Percentiles rank a stretch among this genome's conserved stretches.
phyloP scores from a whole-genome alignment of 306 rosid species.

The Cucurbita argyrosperma region DNA sequence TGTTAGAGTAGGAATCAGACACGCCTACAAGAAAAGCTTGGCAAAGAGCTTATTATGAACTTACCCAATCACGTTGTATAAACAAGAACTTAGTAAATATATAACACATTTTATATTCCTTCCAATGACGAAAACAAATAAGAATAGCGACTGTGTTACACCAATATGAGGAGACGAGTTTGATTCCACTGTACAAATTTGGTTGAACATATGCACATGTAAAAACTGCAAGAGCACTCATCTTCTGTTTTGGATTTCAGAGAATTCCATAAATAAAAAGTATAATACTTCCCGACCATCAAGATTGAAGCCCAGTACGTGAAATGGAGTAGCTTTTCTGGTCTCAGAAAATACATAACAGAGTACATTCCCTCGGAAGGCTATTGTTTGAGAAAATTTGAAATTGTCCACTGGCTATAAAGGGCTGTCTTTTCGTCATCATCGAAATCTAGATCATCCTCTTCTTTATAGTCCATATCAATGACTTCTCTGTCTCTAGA shows the following conservation, averaged over 20 bases:
- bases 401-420: conserved; percentile 33
- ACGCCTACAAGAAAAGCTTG: background rate
- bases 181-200: background rate
- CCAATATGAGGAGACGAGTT: background rate
- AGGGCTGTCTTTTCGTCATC: conserved; percentile 47
- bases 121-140: background rate
- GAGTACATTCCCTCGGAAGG: background rate
- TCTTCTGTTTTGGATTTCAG: background rate
- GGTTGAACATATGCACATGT: background rate
- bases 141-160: background rate
- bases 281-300: background rate
- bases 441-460: conserved; percentile 27
- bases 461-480: conserved; percentile 26
- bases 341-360: background rate
- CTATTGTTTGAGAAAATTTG: conserved; percentile 20
- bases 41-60: background rate
- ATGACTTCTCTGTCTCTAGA: conserved; percentile 15
- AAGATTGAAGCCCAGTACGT: background rate
- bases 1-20: background rate
- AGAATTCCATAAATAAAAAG: background rate
- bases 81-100: background rate
- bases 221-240: background rate
- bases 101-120: background rate
- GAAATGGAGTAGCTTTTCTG: background rate
- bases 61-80: background rate